Conservation (phyloP, 2,329 filamentous ascomycete species). For the Trichoderma simmonsii region DNA sequence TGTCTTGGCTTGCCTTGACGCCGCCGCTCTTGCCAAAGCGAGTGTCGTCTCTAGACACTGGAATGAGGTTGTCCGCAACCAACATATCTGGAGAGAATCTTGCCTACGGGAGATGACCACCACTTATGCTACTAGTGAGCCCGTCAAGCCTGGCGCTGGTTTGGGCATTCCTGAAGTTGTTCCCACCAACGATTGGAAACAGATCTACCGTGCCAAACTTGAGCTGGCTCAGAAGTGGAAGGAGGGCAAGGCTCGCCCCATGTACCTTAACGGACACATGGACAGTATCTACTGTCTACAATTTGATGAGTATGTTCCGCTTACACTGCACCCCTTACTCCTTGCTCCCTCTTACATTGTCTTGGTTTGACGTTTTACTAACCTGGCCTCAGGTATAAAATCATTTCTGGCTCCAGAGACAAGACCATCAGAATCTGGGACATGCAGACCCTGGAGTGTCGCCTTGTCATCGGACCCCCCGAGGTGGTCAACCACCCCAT, state of each 20-base stretch:
- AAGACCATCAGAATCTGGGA: conserved; percentile 97
- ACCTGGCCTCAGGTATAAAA: conserved; percentile 66
- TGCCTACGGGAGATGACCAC: conserved; percentile 59
- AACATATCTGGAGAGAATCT: conserved; percentile 62
- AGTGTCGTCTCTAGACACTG: conserved; percentile 51
- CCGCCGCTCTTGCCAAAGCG: conserved; percentile 47
- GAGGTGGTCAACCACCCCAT: conserved; percentile 54
- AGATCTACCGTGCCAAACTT: conserved; percentile 74
- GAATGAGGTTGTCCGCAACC: conserved; percentile 46
- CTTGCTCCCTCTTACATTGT: background rate
- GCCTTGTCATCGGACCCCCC: conserved; percentile 79
- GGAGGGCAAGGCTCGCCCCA: conserved; percentile 70
- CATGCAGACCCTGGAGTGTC: conserved; percentile 81
- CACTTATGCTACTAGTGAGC: conserved; percentile 56
- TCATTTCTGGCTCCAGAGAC: conserved; percentile 93
- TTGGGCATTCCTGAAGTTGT: conserved; percentile 53
- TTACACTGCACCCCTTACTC: background rate
- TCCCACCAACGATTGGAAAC: conserved; percentile 76
- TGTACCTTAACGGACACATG: conserved; percentile 88
- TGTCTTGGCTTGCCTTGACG: conserved; percentile 55
- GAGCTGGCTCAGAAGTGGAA: conserved; percentile 79
- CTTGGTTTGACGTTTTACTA: background rate
- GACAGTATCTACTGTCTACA: conserved; percentile 98
- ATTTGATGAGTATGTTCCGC: conserved; percentile 79
- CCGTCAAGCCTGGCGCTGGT: conserved; percentile 52